Conservation (phyloP, 495 filamentous ascomycete genomes). For the Aspergillus egyptiacus region DNA sequence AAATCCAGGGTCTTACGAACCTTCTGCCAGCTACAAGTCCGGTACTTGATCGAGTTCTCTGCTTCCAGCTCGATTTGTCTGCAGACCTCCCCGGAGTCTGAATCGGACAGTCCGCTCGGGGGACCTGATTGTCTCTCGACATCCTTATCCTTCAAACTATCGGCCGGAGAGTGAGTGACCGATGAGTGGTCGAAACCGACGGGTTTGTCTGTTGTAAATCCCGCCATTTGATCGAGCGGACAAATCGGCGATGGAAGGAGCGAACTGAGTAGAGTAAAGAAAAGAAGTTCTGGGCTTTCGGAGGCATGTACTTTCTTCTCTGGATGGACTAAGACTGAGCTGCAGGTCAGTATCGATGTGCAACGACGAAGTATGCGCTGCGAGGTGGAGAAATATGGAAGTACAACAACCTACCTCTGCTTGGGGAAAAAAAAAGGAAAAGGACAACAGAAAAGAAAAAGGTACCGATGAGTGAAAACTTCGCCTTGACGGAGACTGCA, state of each 20-base stretch:
- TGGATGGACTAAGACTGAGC: background rate
- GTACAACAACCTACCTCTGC: background rate
- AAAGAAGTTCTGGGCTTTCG: constrained; percentile 22
- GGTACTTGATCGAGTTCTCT: constrained; percentile 76
- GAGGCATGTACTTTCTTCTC: constrained; percentile 34
- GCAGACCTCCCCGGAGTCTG: constrained; percentile 45
- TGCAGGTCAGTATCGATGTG: background rate
- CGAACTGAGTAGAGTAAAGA: constrained; percentile 21
- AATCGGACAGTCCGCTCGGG: constrained; percentile 24
- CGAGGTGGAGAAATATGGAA: background rate
- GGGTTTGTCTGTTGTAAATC: constrained; percentile 22
- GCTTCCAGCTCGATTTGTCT: constrained; percentile 75
- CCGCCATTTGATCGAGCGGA: constrained; percentile 42
- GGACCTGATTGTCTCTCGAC: constrained; percentile 28
- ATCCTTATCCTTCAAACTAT: constrained; percentile 38
- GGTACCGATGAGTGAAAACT: too few species aligned
- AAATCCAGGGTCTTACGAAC: too few species aligned
- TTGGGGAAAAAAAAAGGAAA: constrained; percentile 2
- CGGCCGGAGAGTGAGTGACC: constrained; percentile 22
- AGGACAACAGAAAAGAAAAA: background rate
- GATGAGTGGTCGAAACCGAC: constrained; percentile 21
- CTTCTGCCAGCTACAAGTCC: constrained; percentile 89
- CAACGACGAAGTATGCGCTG: background rate
- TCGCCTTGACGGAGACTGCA: too few species aligned
- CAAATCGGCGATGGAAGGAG: constrained; percentile 32